These are phyloP conservation scores for Magnaporthales sp. DNA, from an alignment of 2,329 filamentous ascomycete species.

Conservation along the genomic window DNA sequence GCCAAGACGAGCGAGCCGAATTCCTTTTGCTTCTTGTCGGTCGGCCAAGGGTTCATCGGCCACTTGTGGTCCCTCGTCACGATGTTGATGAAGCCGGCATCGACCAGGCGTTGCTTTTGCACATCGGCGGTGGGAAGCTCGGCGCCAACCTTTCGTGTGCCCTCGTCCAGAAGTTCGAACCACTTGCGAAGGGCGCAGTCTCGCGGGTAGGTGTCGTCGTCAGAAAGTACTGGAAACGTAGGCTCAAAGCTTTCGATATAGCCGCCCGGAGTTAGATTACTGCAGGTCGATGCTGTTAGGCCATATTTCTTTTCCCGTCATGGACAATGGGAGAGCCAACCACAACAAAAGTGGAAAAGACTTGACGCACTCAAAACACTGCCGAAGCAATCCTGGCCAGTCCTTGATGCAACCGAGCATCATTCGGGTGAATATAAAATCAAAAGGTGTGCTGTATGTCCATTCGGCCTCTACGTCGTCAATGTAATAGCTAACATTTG, in stretches of 20 bases:
- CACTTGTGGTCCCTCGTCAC: conserved; percentile 19
- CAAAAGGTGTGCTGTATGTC: conserved; percentile 11
- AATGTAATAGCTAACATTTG: conserved; percentile 14
- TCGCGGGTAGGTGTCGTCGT: conserved; percentile 16
- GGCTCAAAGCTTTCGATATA: conserved; percentile 16
- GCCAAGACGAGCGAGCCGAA: conserved; percentile 21
- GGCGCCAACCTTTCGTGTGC: conserved; percentile 9
- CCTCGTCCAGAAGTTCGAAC: conserved; percentile 10
- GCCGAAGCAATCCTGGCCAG: conserved; percentile 12
- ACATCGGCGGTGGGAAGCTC: not conserved
- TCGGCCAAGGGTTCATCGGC: conserved; percentile 23
- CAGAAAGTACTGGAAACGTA: conserved; percentile 10
- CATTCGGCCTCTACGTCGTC: conserved; percentile 14
- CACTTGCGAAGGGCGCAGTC: conserved; percentile 16
- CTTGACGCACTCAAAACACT: conserved; percentile 7
- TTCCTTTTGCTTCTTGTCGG: not conserved
- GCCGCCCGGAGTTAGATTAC: conserved; percentile 14
- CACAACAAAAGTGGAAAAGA: not conserved
- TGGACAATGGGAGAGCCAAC: not conserved
- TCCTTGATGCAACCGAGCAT: conserved; percentile 11
- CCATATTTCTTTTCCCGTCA: not conserved
- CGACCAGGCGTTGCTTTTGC: conserved; percentile 1
- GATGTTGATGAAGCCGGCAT: conserved; percentile 22
- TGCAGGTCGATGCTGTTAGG: not conserved
- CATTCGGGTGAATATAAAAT: conserved; percentile 12